phyloP scores from a whole-genome alignment of 1,284 basidiomycete genomes.

The Anthracocystis walkeri region DNA sequence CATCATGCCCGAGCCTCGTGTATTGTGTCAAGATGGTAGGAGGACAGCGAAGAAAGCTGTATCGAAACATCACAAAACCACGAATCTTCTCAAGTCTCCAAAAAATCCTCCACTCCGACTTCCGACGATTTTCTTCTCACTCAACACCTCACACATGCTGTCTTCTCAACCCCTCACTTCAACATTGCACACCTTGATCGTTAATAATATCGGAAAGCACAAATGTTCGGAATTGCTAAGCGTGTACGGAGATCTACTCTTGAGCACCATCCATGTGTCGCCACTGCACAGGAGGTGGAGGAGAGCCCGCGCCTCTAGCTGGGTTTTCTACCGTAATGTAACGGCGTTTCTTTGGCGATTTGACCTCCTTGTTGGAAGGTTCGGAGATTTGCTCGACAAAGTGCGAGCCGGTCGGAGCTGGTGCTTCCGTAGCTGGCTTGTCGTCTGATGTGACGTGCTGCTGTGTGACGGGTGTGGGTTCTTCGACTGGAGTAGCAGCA shows the following conservation, averaged over 20 bases:
- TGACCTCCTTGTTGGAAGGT: background rate
- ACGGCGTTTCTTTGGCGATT: conserved; percentile 24
- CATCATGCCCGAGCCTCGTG: conserved; percentile 11
- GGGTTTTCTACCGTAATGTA: conserved; percentile 48
- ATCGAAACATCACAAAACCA: background rate
- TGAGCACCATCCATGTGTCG: conserved; percentile 3
- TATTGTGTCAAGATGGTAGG: background rate
- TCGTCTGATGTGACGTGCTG: background rate
- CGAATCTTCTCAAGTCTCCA: conserved; percentile 13
- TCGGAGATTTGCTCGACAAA: conserved; percentile 18
- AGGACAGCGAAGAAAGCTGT: background rate
- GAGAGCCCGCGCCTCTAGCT: conserved; percentile 28
- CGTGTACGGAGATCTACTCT: conserved; percentile 7
- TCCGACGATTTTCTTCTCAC: conserved; percentile 17
- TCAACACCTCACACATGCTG: background rate
- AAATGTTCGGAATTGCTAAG: background rate
- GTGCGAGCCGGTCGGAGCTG: conserved; percentile 8
- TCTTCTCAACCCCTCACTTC: background rate
- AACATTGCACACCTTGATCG: background rate
- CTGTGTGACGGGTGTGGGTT: background rate
- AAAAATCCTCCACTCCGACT: conserved; percentile 26
- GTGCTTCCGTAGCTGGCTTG: background rate
- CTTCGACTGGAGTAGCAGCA: conserved; percentile 1
- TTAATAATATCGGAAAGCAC: no score
- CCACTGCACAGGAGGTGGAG: conserved; percentile 48